A percentile compares a stretch with the other conserved stretches of the same genome.
Conservation (phyloP, 805 yeast species). For the Kazachstania bromeliacearum region DNA sequence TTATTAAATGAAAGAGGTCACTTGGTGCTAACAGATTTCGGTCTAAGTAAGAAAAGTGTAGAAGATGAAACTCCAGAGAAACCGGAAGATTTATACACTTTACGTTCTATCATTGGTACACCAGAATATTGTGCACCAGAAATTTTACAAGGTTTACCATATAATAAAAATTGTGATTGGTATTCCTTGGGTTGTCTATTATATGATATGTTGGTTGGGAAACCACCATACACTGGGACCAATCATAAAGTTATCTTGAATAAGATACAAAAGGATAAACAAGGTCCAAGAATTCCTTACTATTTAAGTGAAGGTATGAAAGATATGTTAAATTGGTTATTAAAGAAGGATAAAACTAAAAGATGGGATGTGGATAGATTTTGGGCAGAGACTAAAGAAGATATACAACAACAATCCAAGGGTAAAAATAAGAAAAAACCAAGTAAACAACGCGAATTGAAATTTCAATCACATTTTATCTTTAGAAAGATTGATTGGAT, state of each 20-base stretch:
- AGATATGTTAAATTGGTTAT: constrained; percentile 55
- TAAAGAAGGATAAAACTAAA: constrained; percentile 61
- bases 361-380: constrained; percentile 53
- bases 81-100: constrained; percentile 26
- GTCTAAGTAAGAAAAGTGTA: constrained; percentile 45
- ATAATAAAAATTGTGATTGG: constrained; percentile 79
- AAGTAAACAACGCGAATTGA: constrained; percentile 22
- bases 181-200: constrained; percentile 84
- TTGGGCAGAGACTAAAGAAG: constrained; percentile 29
- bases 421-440: constrained; percentile 22
- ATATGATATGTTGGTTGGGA: constrained; percentile 72
- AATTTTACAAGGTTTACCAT: constrained; percentile 64
- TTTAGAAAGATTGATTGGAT: constrained; percentile 73
- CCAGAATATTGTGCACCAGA: constrained; percentile 73
- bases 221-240: constrained; percentile 83
- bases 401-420: constrained; percentile 7
- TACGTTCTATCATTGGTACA: constrained; percentile 36
- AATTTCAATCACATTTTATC: constrained; percentile 56
- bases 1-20: constrained; percentile 64
- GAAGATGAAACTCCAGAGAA: constrained; percentile 4
- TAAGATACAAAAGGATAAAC: constrained; percentile 59
- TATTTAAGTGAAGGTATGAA: constrained; percentile 74
- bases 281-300: constrained; percentile 49
- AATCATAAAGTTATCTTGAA: constrained; percentile 68
- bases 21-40: constrained; percentile 76